phyloP scores from a whole-genome alignment of 768 basidiomycete genomes.

The Roridomyces roridus region DNA sequence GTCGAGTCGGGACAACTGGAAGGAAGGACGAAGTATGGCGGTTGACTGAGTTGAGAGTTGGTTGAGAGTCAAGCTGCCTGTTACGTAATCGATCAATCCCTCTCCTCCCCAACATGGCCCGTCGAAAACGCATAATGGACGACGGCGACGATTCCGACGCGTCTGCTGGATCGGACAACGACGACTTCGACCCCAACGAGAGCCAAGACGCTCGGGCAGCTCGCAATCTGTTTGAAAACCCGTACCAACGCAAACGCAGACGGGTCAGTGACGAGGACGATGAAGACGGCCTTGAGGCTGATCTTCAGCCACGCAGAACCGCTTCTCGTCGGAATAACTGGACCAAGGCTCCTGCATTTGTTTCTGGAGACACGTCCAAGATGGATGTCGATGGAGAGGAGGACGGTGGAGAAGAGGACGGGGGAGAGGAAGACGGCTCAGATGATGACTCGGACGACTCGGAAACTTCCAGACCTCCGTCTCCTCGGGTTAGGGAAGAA shows the following conservation, averaged over 20 bases:
- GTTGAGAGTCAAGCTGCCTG: no score
- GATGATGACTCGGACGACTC: constrained; percentile 52
- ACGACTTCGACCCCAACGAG: constrained; percentile 49
- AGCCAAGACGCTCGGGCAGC: constrained; percentile 75
- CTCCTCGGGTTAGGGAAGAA: constrained; percentile 60
- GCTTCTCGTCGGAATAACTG: constrained; percentile 60
- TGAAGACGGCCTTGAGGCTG: constrained; percentile 62
- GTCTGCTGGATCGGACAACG: constrained; percentile 58
- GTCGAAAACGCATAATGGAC: constrained; percentile 76
- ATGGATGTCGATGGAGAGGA: constrained; percentile 47
- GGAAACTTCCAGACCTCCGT: constrained; percentile 58
- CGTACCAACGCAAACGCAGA: constrained; percentile 74
- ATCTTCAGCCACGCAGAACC: constrained; percentile 29
- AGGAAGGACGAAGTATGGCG: no score
- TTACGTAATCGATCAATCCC: neutral
- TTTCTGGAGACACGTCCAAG: constrained; percentile 55
- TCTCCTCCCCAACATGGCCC: constrained; percentile 57
- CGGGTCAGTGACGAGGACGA: constrained; percentile 73
- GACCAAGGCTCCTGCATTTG: constrained; percentile 80
- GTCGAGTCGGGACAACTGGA: no score
- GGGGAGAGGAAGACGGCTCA: constrained; percentile 40
- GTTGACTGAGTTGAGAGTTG: no score
- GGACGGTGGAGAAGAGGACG: constrained; percentile 33
- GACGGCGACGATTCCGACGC: constrained; percentile 78
- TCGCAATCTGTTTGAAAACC: constrained; percentile 76